phyloP scores from a whole-genome alignment of 2,329 filamentous ascomycete genomes.

The Fusarium agapanthi region DNA sequence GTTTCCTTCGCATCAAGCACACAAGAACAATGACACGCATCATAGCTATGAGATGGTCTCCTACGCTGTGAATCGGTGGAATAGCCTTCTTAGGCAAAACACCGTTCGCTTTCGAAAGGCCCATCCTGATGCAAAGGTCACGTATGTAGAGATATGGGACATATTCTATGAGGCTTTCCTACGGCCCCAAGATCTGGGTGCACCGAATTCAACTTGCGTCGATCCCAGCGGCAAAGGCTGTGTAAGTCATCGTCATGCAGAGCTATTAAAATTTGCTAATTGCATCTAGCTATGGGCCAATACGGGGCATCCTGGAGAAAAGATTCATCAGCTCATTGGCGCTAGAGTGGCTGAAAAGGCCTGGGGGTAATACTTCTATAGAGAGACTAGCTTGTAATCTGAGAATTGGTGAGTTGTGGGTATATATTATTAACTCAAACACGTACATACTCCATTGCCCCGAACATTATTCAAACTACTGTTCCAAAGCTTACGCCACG shows the following conservation, averaged over 20 bases:
- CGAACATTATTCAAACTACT: background rate
- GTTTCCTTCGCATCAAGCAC: background rate
- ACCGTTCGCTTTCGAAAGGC: background rate
- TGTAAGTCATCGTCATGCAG: background rate
- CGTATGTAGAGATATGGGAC: background rate
- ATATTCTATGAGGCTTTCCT: conserved; percentile 2
- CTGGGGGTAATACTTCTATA: background rate
- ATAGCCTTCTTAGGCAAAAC: background rate
- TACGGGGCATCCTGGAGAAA: background rate
- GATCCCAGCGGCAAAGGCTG: background rate
- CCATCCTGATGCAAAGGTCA: background rate
- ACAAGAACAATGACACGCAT: background rate
- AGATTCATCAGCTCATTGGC: background rate
- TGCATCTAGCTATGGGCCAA: background rate
- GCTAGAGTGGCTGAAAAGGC: background rate
- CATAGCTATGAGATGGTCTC: background rate
- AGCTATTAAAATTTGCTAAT: background rate
- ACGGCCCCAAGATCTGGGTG: background rate
- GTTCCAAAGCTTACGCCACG: background rate
- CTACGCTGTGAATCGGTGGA: background rate
- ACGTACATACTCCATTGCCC: no score
- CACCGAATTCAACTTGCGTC: background rate
- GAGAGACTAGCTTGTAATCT: no score
- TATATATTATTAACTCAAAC: background rate
- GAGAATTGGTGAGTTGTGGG: no score